Percentiles rank a stretch among this genome's conserved stretches.
Conservation (phyloP, 805 yeast species). For the Candida hispaniensis region DNA sequence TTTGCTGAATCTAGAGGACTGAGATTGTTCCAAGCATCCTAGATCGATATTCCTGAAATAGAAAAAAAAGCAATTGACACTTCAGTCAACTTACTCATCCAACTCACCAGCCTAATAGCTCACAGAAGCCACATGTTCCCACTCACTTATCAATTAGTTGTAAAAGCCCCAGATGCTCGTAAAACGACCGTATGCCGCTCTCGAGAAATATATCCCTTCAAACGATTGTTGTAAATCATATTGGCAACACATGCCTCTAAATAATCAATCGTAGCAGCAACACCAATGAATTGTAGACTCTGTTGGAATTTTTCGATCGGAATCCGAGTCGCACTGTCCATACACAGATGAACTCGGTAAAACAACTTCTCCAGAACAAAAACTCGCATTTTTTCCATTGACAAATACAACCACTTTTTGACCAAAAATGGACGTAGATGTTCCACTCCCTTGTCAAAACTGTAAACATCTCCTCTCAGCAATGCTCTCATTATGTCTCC, state of each 20-base stretch:
- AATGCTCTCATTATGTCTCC: conserved; percentile 40
- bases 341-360: conserved; percentile 30
- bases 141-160: too few relatives aligned
- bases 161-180: conserved; percentile 67
- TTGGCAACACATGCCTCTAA: conserved; percentile 62
- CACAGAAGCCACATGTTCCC: too few relatives aligned
- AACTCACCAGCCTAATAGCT: too few relatives aligned
- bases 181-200: conserved; percentile 61
- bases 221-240: conserved; percentile 45
- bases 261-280: conserved; percentile 34
- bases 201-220: conserved; percentile 79
- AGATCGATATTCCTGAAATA: too few relatives aligned
- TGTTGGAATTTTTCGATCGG: conserved; percentile 34
- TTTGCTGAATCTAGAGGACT: too few relatives aligned
- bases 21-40: too few relatives aligned
- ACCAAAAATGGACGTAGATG: conserved; percentile 43
- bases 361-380: conserved; percentile 44
- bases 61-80: too few relatives aligned
- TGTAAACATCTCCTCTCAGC: conserved; percentile 43
- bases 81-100: too few relatives aligned
- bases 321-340: conserved; percentile 27
- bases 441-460: conserved; percentile 38
- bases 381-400: conserved; percentile 42
- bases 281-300: conserved; percentile 33
- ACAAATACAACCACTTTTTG: conserved; percentile 48